Evolutionary conservation across 140 eudicot genomes (phyloP).

Genomic region (Bidens hawaiensis): DNA sequence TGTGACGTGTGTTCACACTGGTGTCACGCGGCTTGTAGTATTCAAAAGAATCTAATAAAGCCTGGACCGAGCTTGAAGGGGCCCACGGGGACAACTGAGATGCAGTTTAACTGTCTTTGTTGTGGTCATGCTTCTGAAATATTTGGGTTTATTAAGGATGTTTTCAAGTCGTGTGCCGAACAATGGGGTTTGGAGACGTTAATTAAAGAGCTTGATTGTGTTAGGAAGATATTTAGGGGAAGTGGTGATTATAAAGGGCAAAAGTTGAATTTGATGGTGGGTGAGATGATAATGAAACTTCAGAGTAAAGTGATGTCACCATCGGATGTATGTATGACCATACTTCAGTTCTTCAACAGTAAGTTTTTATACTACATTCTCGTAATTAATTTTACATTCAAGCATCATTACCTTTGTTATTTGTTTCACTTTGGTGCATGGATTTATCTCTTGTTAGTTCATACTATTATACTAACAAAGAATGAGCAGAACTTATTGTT

Average conservation of each 20-base stretch:
- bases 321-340: conserved; percentile 52
- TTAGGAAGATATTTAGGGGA: conserved; percentile 47
- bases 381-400: neutral
- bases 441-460: neutral
- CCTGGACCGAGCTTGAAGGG: conserved; percentile 64
- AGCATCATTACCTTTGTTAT: neutral
- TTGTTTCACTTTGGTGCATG: neutral
- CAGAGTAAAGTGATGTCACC: conserved; percentile 48
- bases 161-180: conserved; percentile 52
- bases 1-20: conserved; percentile 86
- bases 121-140: conserved; percentile 85
- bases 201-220: conserved; percentile 73
- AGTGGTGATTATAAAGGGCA: conserved; percentile 74
- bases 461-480: neutral
- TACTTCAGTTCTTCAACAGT: conserved; percentile 65
- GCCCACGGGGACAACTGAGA: conserved; percentile 48
- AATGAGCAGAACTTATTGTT: neutral
- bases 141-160: conserved; percentile 83
- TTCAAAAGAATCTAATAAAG: conserved; percentile 56
- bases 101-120: conserved; percentile 73
- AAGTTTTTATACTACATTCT: conserved; percentile 27
- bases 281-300: conserved; percentile 47
- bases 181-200: conserved; percentile 54
- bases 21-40: conserved; percentile 73
- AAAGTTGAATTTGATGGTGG: conserved; percentile 50